These are phyloP conservation scores for Articulospora tetracladia DNA, from an alignment of 495 filamentous ascomycete species.

Conservation along the genomic window DNA sequence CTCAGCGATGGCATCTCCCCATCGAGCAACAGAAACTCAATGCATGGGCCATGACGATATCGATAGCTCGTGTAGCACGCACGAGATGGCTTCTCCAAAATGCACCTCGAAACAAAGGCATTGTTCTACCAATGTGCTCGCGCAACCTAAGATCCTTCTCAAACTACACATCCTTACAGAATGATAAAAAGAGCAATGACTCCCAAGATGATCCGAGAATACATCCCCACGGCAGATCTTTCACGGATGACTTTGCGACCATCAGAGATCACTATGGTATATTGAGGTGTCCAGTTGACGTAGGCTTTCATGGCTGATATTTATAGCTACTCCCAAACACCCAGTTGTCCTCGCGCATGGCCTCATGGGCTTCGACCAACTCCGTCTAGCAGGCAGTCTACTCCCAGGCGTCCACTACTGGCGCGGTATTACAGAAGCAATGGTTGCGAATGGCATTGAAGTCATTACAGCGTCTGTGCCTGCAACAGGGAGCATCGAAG, in stretches of 20 bases:
- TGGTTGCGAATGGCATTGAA: constrained; percentile 65
- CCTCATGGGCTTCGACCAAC: constrained; percentile 84
- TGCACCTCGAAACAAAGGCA: constrained; percentile 1
- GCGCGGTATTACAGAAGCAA: constrained; percentile 81
- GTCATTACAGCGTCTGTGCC: constrained; percentile 83
- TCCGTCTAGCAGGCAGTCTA: constrained; percentile 64
- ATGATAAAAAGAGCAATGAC: constrained; percentile 24
- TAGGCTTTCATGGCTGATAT: neutral
- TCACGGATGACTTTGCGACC: constrained; percentile 72
- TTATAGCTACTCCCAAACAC: constrained; percentile 56
- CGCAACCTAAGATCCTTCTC: neutral
- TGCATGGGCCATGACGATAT: constrained; percentile 22
- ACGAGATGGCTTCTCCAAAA: constrained; percentile 20
- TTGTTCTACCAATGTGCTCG: neutral
- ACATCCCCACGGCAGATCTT: constrained; percentile 59
- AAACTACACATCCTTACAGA: neutral
- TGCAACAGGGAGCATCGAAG: constrained; percentile 73
- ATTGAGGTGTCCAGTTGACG: constrained; percentile 3
- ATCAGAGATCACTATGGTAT: constrained; percentile 69
- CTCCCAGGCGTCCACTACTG: constrained; percentile 85
- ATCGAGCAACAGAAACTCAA: constrained; percentile 15
- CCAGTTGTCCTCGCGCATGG: constrained; percentile 87
- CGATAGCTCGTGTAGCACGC: constrained; percentile 20
- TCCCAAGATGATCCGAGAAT: constrained; percentile 52
- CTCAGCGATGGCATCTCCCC: constrained; percentile 12